Percentiles rank a stretch among this genome's conserved stretches.
Evolutionary conservation across 164 flowering plant species (phyloP).

Genomic region (Vitis vinifera): DNA sequence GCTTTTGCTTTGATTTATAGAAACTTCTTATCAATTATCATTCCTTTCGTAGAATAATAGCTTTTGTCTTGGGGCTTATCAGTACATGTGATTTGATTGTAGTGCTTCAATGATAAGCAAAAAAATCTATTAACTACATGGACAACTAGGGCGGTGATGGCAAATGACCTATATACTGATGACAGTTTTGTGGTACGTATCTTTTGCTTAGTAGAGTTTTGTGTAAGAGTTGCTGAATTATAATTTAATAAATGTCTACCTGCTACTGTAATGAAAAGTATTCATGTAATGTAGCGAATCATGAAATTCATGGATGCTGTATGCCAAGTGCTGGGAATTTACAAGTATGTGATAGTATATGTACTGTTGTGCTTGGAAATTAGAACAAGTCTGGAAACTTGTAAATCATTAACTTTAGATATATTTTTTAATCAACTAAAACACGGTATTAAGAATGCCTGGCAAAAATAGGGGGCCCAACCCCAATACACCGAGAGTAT

Average conservation of each 20-base stretch:
- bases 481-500: no score
- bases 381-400: no score
- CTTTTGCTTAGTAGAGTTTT: conserved; percentile 2
- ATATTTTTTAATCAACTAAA: no score
- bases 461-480: no score
- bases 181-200: conserved; percentile 90
- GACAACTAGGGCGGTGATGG: conserved; percentile 75
- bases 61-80: not conserved
- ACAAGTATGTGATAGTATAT: no score
- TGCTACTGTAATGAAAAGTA: not conserved
- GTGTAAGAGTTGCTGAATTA: not conserved
- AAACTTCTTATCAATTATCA: not conserved
- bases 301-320: no score
- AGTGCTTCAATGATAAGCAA: conserved; percentile 75
- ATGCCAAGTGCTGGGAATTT: no score
- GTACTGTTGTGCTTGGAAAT: no score
- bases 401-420: no score
- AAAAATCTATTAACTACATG: conserved; percentile 60
- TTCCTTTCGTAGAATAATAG: not conserved
- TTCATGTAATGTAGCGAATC: no score
- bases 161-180: conserved; percentile 86
- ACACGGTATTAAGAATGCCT: no score
- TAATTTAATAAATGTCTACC: no score
- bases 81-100: conserved; percentile 18
- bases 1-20: not conserved